Base-by-base conservation (phyloP, 805 yeast species). In the Candida tammaniensis region DNA sequence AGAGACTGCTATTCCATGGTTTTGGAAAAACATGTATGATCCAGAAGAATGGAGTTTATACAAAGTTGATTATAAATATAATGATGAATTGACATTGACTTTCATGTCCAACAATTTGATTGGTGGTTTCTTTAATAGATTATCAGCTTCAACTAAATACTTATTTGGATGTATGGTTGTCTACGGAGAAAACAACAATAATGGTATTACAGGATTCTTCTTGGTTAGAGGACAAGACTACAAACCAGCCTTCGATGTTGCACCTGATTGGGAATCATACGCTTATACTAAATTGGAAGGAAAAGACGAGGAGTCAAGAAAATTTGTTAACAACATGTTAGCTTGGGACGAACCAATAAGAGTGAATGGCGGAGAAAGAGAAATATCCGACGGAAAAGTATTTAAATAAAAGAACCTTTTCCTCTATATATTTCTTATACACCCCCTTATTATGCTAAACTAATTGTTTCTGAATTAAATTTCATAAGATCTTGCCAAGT, bases 261-360 rank as follows among this genome's bases (percentile, higher is more conserved):
- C 98, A 59, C 97, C 98, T 67, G 98, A 93, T 72, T 88, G 95
- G 95, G 98, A 91, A 73, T 86, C 96, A 31, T 91, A 86, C 74
- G 60, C 62, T 40, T 87, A 77, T 84, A 70, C 78, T 60, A 81
- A 86, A 74, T 74, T 91, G 57, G 97, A 91, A 61, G 76, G 83
- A 42, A 54, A 87, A 54, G 77, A 78, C 51, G 78, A 76, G 50
- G 93, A 78, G 59, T 86, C 76, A 74, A 82, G 75, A 68, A 85
- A 73, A 46, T 86, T 86, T 58, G 66, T 93, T 54, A 74, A 85
- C 68, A 86, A 88, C 79, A 74, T 88, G 82, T 86, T 95, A 82
- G 95, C 97, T 52, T 91, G 98, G 98, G 98, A 91, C 67, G 79
- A 87, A 74, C 98, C 98, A 51, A 78, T 88, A 49, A 64, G 64